phyloP scores from a whole-genome alignment of 2,329 filamentous ascomycete genomes.

The Apiospora koreana region DNA sequence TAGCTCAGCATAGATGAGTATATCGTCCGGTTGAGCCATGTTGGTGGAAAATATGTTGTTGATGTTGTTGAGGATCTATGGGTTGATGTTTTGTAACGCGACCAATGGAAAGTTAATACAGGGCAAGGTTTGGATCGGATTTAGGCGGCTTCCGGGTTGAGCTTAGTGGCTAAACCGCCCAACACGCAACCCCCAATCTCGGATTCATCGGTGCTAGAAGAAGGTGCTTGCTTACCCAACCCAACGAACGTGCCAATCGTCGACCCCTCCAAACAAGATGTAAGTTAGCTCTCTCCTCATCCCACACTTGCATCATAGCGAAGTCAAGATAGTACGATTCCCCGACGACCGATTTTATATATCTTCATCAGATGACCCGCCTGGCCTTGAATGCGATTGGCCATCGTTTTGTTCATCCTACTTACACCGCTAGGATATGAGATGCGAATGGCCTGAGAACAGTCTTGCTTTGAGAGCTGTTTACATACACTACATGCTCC shows the following conservation, averaged over 20 bases:
- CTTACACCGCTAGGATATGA: background rate
- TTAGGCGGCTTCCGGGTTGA: conserved; percentile 5
- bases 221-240: background rate
- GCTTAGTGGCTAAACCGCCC: background rate
- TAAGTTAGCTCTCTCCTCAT: background rate
- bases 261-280: conserved; percentile 4
- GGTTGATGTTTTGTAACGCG: background rate
- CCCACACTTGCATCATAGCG: background rate
- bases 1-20: conserved; percentile 63
- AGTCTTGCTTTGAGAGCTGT: background rate
- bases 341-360: background rate
- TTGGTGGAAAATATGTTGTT: background rate
- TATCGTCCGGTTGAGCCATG: conserved; percentile 15
- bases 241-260: background rate
- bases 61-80: background rate
- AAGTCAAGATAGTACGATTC: background rate
- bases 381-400: background rate
- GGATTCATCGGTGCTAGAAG: background rate
- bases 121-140: conserved; percentile 3
- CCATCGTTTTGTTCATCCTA: background rate
- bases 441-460: background rate
- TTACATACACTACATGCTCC: background rate
- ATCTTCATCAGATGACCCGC: background rate
- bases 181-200: background rate
- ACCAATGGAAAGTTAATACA: background rate